A percentile compares a stretch with the other conserved stretches of the same genome.
Conservation (phyloP, 129 eudicot genomes). For the Saussurea involucrata region DNA sequence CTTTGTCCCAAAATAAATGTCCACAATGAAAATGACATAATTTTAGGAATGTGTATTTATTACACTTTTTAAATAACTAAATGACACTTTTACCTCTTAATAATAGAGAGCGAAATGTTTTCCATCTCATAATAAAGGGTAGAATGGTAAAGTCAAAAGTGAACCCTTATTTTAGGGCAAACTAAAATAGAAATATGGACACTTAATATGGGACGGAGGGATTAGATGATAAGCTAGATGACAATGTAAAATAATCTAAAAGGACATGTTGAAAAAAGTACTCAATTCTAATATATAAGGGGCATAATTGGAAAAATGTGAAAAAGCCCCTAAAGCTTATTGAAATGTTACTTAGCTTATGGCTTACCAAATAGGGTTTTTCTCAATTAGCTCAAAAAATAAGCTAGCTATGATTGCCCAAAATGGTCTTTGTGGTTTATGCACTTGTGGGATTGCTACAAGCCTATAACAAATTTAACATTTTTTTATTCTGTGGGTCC, state of each 20-base stretch:
- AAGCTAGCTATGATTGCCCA: background rate
- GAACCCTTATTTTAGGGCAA: no score
- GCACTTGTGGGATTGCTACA: background rate
- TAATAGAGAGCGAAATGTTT: no score
- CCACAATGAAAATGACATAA: no score
- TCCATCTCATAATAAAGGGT: no score
- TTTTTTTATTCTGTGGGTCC: background rate
- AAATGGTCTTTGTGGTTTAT: background rate
- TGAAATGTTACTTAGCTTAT: background rate
- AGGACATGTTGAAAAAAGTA: background rate
- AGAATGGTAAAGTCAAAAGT: no score
- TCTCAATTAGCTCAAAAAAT: background rate
- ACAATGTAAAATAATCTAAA: background rate
- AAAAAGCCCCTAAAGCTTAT: background rate
- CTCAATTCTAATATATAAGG: background rate
- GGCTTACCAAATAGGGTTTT: background rate
- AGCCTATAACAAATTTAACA: background rate
- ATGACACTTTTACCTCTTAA: no score
- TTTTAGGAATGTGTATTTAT: no score
- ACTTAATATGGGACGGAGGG: no score
- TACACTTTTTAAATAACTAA: no score
- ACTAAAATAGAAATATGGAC: no score
- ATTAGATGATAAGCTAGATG: background rate
- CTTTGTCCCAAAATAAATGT: no score
- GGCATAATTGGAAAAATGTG: background rate